Base-by-base conservation (phyloP, 345 rosid genomes). In the Laguncularia racemosa region DNA sequence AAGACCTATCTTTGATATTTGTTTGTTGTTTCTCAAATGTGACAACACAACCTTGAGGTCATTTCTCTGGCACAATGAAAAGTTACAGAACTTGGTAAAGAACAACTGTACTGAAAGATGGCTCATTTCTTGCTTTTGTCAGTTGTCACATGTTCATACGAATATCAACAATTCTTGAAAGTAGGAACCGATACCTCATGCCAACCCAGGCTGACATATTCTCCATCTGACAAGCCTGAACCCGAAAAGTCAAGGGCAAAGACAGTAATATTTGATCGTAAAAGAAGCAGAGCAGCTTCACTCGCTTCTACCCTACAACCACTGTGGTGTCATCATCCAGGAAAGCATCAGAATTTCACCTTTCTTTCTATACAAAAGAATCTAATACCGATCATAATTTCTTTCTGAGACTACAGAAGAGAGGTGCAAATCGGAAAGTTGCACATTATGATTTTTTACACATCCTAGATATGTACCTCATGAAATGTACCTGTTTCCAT, bases 401-500 rank as follows among this genome's bases (percentile, higher is more conserved):
- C 20, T 57, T 46, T 17, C 18, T 14, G 44, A n/a, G 8, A 40
- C 8, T 57, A 16, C 21, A 44, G 20, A 57, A 57, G n/a, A 38
- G 20, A 46, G 15, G 62, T 16, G 38, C 40, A 13, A 59, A 16
- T 18, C 3, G 19, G 17, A 49, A 48, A 26, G 14, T 13, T 55
- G 38, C 44, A 9, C 1, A 14, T 21, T 12, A 54, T 7, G 46
- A 54, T 26, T 45, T 54, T 55, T 0, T 10, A 38, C 51, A 12
- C 14, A 8, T 48, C 20, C 45, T 33, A 46, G 44, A 60, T 46
- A 21, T 15, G 40, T 52, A 20, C 6, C 13, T 44, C 12, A 21
- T 20, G 33, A 51, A 17, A 56, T 48, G 67, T 70, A 86, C 97
- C 97, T 93, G 82, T 93, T 93, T 56, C 99, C 99, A 59, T 93